phyloP scores from a whole-genome alignment of 1,284 basidiomycete species.

The Leucocoprinus gongylophorus region DNA sequence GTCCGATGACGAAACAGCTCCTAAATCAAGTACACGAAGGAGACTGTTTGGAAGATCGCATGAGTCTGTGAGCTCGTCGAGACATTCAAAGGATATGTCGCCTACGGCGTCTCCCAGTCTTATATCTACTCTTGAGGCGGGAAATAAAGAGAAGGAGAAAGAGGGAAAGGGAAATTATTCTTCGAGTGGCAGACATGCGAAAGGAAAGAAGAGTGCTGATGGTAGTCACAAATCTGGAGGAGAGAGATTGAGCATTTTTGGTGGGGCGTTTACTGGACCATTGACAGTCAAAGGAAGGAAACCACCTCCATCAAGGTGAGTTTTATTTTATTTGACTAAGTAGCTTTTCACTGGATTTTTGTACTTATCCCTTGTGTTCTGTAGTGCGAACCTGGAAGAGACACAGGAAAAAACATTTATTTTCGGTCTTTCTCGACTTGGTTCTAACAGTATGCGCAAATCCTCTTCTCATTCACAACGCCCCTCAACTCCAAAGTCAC shows the following conservation, averaged over 20 bases:
- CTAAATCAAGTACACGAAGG: conserved; percentile 34
- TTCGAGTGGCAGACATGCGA: conserved; percentile 35
- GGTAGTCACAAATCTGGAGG: conserved; percentile 32
- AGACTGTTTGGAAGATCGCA: conserved; percentile 56
- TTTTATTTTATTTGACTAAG: conserved; percentile 31
- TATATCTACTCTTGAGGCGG: conserved; percentile 18
- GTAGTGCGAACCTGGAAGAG: conserved; percentile 18
- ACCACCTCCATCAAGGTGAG: conserved; percentile 73
- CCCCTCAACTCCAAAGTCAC: conserved; percentile 19
- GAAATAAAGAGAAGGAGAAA: conserved; percentile 15
- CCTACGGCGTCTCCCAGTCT: conserved; percentile 19
- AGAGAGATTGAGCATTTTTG: conserved; percentile 76
- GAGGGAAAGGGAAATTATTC: conserved; percentile 22
- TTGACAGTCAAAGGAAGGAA: conserved; percentile 62
- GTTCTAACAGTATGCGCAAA: conserved; percentile 35
- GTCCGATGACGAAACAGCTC: conserved; percentile 52
- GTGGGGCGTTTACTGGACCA: conserved; percentile 47
- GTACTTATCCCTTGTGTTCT: conserved; percentile 9
- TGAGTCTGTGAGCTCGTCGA: conserved; percentile 35
- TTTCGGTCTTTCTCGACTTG: conserved; percentile 44
- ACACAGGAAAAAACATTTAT: conserved; percentile 29
- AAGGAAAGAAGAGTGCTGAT: conserved; percentile 46
- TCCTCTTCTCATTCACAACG: conserved; percentile 21
- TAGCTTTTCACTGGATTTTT: neutral
- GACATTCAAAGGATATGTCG: conserved; percentile 25